Percentiles rank a stretch among this genome's conserved stretches.
Conservation (phyloP, 768 basidiomycete species). For the Sarcomyxa edulis region DNA sequence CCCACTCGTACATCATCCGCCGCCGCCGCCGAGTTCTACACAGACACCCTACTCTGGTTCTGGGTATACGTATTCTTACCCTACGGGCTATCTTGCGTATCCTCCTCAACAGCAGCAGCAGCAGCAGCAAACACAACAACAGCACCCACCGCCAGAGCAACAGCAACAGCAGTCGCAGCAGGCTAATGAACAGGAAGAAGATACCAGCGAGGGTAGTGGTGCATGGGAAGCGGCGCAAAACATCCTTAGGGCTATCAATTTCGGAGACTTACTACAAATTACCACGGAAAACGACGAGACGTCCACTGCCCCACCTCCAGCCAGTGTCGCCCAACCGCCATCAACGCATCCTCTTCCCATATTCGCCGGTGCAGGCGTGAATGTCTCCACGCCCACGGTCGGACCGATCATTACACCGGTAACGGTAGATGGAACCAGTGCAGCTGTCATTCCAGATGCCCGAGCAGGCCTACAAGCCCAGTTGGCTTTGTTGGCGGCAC, state of each 20-base stretch:
- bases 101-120: slow-evolving; percentile 19
- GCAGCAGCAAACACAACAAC: slow-evolving; percentile 11
- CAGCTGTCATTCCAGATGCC: slow-evolving; percentile 24
- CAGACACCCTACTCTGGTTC: no score
- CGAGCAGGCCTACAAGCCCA: slow-evolving; percentile 72
- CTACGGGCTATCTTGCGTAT: slow-evolving; percentile 16
- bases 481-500: slow-evolving; percentile 66
- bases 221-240: slow-evolving; percentile 77
- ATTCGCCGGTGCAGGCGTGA: neutral
- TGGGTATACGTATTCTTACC: neutral
- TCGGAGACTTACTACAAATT: slow-evolving; percentile 46
- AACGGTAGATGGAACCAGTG: neutral
- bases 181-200: slow-evolving; percentile 18
- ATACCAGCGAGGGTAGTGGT: slow-evolving; percentile 42
- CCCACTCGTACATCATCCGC: slow-evolving; percentile 38
- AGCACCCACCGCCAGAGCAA: slow-evolving; percentile 5
- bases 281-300: slow-evolving; percentile 24
- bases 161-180: slow-evolving; percentile 8
- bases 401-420: neutral
- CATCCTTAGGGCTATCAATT: slow-evolving; percentile 74
- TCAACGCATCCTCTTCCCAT: neutral
- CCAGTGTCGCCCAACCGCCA: slow-evolving; percentile 3
- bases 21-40: slow-evolving; percentile 8
- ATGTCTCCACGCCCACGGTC: neutral
- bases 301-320: slow-evolving; percentile 2